Evolutionary conservation across 2,329 filamentous ascomycete species (phyloP).

Genomic region (Talaromyces albobiverticillius): DNA sequence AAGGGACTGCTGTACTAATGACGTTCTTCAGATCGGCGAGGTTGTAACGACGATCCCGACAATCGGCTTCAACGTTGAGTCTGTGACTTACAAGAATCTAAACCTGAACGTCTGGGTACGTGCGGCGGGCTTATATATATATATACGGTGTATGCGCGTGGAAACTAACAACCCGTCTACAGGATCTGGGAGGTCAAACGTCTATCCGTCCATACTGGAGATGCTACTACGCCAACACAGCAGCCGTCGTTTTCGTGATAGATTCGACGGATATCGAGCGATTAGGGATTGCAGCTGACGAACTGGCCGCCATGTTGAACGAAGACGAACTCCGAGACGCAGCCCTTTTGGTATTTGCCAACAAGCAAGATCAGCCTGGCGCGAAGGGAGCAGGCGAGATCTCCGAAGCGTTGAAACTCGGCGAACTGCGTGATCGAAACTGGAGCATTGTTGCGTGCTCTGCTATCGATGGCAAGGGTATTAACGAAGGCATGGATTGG

Average conservation of each 20-base stretch:
- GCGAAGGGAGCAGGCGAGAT: conserved; percentile 97
- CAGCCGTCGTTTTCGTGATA: conserved; percentile 97
- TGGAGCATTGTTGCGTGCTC: conserved; percentile 99
- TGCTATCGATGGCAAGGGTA: conserved; percentile 89
- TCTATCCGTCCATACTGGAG: conserved; percentile 98
- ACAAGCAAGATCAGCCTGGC: conserved; percentile 97
- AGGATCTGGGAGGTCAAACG: conserved; percentile 97
- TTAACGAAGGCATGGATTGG: conserved; percentile 99
- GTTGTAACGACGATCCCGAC: conserved; percentile 99
- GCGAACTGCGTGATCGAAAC: conserved; percentile 90
- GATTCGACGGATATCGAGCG: conserved; percentile 97
- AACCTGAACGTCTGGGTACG: conserved; percentile 98
- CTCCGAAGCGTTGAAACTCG: conserved; percentile 84
- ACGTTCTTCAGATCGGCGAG: conserved; percentile 73
- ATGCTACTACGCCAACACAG: conserved; percentile 98
- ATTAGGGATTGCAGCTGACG: conserved; percentile 85
- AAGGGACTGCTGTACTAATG: not conserved
- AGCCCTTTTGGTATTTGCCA: conserved; percentile 89
- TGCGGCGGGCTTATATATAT: conserved; percentile 11
- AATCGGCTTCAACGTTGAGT: conserved; percentile 99
- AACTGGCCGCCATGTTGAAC: conserved; percentile 90
- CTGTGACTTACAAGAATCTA: conserved; percentile 95
- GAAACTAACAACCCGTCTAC: not conserved
- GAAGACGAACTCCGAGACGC: conserved; percentile 96
- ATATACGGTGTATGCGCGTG: not conserved